Percentiles rank a stretch among this genome's conserved stretches.
Evolutionary conservation across 257 asterid genomes (phyloP).

Genomic region (Lantana camara): DNA sequence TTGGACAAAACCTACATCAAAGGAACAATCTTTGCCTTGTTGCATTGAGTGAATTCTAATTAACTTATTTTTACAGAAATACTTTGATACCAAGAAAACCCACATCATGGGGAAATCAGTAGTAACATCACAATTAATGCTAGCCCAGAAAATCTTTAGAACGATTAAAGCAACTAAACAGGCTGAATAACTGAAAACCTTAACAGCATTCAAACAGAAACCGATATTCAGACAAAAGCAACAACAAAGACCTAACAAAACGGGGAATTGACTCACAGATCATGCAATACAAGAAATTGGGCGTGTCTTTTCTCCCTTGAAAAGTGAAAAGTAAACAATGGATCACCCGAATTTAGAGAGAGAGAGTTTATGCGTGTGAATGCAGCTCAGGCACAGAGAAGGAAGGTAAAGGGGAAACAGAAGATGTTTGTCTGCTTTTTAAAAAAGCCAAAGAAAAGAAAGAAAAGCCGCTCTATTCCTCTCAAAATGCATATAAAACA

Average conservation of each 20-base stretch:
- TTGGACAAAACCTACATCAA: background rate
- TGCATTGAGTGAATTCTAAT: constrained; percentile 21
- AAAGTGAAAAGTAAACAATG: constrained; percentile 20
- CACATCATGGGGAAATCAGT: constrained; percentile 10
- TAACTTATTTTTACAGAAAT: background rate
- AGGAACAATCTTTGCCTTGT: constrained; percentile 19
- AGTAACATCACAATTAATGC: constrained; percentile 16
- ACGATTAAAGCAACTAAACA: constrained; percentile 17
- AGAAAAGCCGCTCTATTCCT: constrained; percentile 6
- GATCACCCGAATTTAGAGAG: constrained; percentile 39
- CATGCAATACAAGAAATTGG: constrained; percentile 34
- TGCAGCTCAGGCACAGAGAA: constrained; percentile 13
- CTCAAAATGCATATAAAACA: constrained; percentile 10
- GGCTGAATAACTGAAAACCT: constrained; percentile 16
- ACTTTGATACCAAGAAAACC: background rate
- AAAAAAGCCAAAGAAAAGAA: constrained; percentile 27
- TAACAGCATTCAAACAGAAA: constrained; percentile 1
- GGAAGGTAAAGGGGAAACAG: constrained; percentile 23
- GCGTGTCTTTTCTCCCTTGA: constrained; percentile 14
- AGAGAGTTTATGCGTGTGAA: constrained; percentile 6
- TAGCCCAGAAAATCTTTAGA: constrained; percentile 29
- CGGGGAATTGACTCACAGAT: constrained; percentile 39
- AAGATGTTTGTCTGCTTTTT: constrained; percentile 37
- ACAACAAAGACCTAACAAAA: constrained; percentile 19
- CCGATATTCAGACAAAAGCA: constrained; percentile 25